These are phyloP conservation scores for Nemania bipapillata DNA, from an alignment of 2,329 filamentous ascomycete genomes.

Conservation along the genomic window DNA sequence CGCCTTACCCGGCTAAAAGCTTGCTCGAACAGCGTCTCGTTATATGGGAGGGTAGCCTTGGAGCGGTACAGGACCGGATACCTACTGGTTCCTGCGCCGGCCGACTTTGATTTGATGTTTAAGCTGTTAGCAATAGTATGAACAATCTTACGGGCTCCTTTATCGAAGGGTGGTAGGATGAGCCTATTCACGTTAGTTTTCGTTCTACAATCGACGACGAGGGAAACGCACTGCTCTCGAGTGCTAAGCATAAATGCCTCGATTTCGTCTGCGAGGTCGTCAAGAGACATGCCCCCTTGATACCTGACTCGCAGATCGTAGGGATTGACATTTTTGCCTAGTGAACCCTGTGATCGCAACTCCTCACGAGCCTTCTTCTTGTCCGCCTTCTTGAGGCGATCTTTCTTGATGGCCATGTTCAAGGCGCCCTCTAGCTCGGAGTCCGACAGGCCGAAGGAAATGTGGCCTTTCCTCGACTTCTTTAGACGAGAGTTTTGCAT, in stretches of 20 bases:
- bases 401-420: constrained; percentile 70
- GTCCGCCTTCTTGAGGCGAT: constrained; percentile 75
- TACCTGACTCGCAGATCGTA: constrained; percentile 77
- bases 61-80: constrained; percentile 84
- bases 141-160: constrained; percentile 77
- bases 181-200: constrained; percentile 61
- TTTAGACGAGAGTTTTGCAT: constrained; percentile 76
- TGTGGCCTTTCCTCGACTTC: constrained; percentile 70
- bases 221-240: constrained; percentile 67
- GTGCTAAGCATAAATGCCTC: constrained; percentile 73
- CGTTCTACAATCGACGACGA: constrained; percentile 7
- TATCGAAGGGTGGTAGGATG: constrained; percentile 84
- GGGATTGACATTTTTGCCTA: constrained; percentile 68
- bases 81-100: constrained; percentile 76
- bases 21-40: constrained; percentile 65
- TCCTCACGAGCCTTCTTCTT: constrained; percentile 77
- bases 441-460: constrained; percentile 70
- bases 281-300: constrained; percentile 73
- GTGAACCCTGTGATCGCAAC: constrained; percentile 71
- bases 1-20: constrained; percentile 60
- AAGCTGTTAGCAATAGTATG: constrained; percentile 82
- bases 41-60: constrained; percentile 69
- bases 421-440: constrained; percentile 73
- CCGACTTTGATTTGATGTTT: constrained; percentile 84
- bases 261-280: constrained; percentile 78